Base-by-base conservation (phyloP, 202 grass and related monocot species). In the Cymbopogon flexuosus region DNA sequence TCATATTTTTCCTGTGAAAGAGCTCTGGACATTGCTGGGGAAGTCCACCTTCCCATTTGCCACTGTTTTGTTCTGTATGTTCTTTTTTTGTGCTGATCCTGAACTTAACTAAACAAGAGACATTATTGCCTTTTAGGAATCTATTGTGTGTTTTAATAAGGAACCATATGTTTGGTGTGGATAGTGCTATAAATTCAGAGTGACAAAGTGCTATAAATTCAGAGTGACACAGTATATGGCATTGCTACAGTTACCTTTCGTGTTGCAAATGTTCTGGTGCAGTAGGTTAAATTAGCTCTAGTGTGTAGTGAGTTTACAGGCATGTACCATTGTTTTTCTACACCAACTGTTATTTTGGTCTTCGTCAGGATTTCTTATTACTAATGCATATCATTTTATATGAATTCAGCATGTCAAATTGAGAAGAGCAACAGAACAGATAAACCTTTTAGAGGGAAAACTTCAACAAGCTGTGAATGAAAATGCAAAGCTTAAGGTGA, bases 401-500 rank as follows among this genome's bases (percentile, higher is more conserved):
- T 59, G 51, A 71, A 36, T 87, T 63, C 65, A 97, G 95, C 92
- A 94, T 87, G 78, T 84, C 66, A 97, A 93, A 80, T 73, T 97
- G 75, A 91, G 72, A 83, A 93, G 84, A 75, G 92, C 95, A 87
- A 87, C 88, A 84, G 95, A 97, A 76, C 92, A 93, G 82, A 94
- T 93, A 89, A 87, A 89, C 72, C 49, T 84, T 68, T 75, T 97
- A 91, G 95, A 97, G 79, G 63, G 84, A 79, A 97, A 93, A 78
- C 82, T 97, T 79, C 95, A 94, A 74, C 90, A 87, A 83, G 88
- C 90, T 83, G 69, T 93, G 60, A 94, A 94, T 89, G 95, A 98
- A 85, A 97, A 93, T 84, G 83, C 84, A 65, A 94, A 94, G 79
- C 82, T 98, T 62, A 94, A 93, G 88, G 93, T 97, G 33, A 94